Percentiles rank a stretch among this genome's conserved stretches.
Conservation (phyloP, 495 filamentous ascomycete species). For the Penicillium verhagenii region DNA sequence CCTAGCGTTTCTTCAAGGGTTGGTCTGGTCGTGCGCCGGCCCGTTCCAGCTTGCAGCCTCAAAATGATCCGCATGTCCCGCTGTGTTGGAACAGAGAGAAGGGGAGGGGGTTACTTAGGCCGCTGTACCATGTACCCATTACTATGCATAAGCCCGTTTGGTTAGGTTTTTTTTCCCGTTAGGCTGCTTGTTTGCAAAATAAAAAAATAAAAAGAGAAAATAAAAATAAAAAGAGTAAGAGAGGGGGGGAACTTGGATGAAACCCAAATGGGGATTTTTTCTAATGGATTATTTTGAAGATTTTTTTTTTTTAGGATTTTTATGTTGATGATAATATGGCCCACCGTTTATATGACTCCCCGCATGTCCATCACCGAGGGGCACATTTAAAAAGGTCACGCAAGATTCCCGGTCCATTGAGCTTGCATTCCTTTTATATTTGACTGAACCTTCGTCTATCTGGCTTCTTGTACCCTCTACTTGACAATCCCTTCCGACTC, state of each 20-base stretch:
- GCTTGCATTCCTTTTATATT: conserved; percentile 16
- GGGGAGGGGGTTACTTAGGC: conserved; percentile 32
- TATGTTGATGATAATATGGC: conserved; percentile 26
- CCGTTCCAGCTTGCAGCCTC: conserved; percentile 54
- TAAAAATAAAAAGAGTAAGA: conserved; percentile 12
- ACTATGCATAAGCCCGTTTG: conserved; percentile 42
- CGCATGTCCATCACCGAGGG: conserved; percentile 33
- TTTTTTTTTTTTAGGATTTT: conserved; percentile 1
- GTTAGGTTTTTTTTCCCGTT: conserved; percentile 36
- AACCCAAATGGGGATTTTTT: not conserved
- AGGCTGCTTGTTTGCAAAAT: conserved; percentile 39
- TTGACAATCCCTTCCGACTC: not conserved
- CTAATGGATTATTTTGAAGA: not conserved
- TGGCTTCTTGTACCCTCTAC: conserved; percentile 1
- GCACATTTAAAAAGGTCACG: conserved; percentile 23
- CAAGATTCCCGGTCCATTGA: conserved; percentile 26
- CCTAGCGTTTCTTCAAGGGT: conserved; percentile 44
- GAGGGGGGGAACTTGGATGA: not conserved
- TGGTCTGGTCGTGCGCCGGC: conserved; percentile 47
- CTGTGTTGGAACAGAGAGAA: conserved; percentile 28
- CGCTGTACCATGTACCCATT: conserved; percentile 36
- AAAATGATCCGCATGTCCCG: conserved; percentile 50
- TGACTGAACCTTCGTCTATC: not conserved
- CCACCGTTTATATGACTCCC: conserved; percentile 47
- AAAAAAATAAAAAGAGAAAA: conserved; percentile 7